phyloP scores from a whole-genome alignment of 805 yeast species.

The Allodekkera sacchari region DNA sequence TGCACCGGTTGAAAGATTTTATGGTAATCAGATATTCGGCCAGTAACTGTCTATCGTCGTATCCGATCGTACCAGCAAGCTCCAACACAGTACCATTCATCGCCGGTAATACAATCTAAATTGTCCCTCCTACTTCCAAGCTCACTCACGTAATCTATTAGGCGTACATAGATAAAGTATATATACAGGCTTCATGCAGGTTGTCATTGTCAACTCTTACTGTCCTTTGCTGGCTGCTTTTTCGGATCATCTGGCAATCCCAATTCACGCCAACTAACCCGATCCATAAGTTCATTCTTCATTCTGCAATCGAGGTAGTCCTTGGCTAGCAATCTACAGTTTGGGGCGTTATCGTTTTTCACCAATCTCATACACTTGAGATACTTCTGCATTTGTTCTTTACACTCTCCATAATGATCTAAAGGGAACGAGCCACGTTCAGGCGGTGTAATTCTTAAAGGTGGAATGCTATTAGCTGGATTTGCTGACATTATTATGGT shows the following conservation, averaged over 20 bases:
- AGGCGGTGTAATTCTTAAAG: conserved; percentile 83
- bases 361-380: conserved; percentile 71
- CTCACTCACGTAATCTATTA: too few species aligned
- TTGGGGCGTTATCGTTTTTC: conserved; percentile 79
- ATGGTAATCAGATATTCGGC: too few species aligned
- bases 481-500: conserved; percentile 27
- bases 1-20: too few species aligned
- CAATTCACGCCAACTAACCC: conserved; percentile 27
- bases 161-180: conserved; percentile 1
- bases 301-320: conserved; percentile 78
- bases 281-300: conserved; percentile 50
- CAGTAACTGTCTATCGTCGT: too few species aligned
- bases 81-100: too few species aligned
- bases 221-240: conserved; percentile 1
- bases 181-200: neutral
- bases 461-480: conserved; percentile 37
- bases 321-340: conserved; percentile 80
- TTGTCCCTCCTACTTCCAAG: too few species aligned
- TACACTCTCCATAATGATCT: conserved; percentile 83
- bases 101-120: too few species aligned
- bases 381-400: conserved; percentile 64
- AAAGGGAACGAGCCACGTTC: conserved; percentile 94
- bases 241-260: conserved; percentile 26
- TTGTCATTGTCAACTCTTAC: neutral
- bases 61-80: too few species aligned